Conservation (phyloP, 75 land plant species). For the Larix kaempferi region DNA sequence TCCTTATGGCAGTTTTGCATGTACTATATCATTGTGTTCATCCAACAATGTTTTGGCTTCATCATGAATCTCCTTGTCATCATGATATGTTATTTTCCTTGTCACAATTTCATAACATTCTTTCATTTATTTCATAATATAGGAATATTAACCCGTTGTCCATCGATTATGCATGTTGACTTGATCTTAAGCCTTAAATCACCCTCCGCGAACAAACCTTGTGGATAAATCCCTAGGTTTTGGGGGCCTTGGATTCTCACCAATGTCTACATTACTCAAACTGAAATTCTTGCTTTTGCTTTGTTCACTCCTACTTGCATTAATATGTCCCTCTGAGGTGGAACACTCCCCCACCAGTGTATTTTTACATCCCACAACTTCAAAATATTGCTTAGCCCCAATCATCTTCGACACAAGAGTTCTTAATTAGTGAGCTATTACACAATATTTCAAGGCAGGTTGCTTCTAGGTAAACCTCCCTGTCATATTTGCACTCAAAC, state of each 20-base stretch:
- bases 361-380: neutral
- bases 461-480: conserved; percentile 13
- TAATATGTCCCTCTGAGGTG: neutral
- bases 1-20: too few species aligned
- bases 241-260: neutral
- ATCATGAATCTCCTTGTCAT: too few species aligned
- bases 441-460: conserved; percentile 9
- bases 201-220: neutral
- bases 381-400: too few species aligned
- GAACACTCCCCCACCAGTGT: neutral
- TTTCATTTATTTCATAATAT: conserved; percentile 4
- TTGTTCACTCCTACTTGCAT: neutral
- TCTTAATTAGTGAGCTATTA: conserved; percentile 3
- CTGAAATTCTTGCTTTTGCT: neutral
- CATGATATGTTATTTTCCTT: too few species aligned
- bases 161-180: neutral
- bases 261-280: neutral
- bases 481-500: neutral
- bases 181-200: neutral
- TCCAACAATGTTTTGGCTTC: too few species aligned
- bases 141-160: conserved; percentile 21
- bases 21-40: too few species aligned
- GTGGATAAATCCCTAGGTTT: neutral
- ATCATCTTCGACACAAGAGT: too few species aligned
- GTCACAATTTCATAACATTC: too few species aligned